These are phyloP conservation scores for Fusarium bulbicola DNA, from an alignment of 2,329 filamentous ascomycete species.

Conservation along the genomic window DNA sequence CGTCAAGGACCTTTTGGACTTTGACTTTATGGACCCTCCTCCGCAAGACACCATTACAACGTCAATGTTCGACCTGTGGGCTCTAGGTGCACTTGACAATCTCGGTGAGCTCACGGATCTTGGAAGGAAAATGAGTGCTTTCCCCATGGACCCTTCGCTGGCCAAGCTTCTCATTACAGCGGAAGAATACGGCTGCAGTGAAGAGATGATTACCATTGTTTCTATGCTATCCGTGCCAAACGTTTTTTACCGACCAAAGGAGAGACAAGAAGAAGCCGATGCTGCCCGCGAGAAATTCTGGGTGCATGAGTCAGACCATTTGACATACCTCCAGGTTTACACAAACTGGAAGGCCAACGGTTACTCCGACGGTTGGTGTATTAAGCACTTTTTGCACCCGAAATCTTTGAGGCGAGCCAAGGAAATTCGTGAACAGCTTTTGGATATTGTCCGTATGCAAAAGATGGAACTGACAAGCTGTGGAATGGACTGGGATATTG, in stretches of 20 bases:
- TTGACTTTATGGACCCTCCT: slow-evolving; percentile 99
- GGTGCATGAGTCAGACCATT: slow-evolving; percentile 95
- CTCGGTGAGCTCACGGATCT: slow-evolving; percentile 89
- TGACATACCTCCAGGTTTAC: slow-evolving; percentile 96
- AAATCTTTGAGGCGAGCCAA: slow-evolving; percentile 91
- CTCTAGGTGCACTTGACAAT: slow-evolving; percentile 91
- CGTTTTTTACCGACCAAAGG: slow-evolving; percentile 96
- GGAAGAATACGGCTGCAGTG: slow-evolving; percentile 88
- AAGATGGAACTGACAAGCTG: slow-evolving; percentile 89
- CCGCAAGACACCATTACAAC: slow-evolving; percentile 98
- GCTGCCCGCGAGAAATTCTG: slow-evolving; percentile 97
- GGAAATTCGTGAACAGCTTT: slow-evolving; percentile 92
- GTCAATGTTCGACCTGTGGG: slow-evolving; percentile 97
- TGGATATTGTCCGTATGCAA: slow-evolving; percentile 93
- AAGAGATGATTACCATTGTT: slow-evolving; percentile 98
- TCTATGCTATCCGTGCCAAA: slow-evolving; percentile 97
- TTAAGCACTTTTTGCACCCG: slow-evolving; percentile 92
- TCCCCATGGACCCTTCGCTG: slow-evolving; percentile 96
- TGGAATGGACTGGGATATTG: slow-evolving; percentile 96
- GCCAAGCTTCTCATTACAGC: slow-evolving; percentile 95
- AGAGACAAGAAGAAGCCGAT: slow-evolving; percentile 95
- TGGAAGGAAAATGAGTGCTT: slow-evolving; percentile 93
- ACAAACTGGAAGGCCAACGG: slow-evolving; percentile 94
- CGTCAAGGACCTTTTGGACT: slow-evolving; percentile 92
- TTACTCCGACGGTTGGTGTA: slow-evolving; percentile 90